Evolutionary conservation across 495 filamentous ascomycete species (phyloP).

Genomic region (Cryomyces minteri): DNA sequence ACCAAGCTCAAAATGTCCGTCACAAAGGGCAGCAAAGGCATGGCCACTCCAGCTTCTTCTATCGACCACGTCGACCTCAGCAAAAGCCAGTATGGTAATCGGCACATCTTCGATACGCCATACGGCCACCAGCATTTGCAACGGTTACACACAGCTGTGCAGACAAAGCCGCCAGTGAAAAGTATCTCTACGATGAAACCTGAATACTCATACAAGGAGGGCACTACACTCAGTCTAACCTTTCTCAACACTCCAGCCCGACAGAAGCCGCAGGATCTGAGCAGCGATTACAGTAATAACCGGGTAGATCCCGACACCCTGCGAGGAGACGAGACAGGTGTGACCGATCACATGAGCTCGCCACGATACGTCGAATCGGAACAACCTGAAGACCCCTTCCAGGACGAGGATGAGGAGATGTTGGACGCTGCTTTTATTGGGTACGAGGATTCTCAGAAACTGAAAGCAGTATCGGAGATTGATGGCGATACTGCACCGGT

Average conservation of each 20-base stretch:
- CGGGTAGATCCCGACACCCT: neutral
- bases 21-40: conserved; percentile 3
- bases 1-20: conserved; percentile 5
- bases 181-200: conserved; percentile 18
- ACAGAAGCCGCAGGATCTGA: neutral
- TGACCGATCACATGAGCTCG: conserved; percentile 8
- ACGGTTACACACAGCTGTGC: conserved; percentile 18
- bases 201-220: conserved; percentile 13
- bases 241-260: conserved; percentile 3
- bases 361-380: neutral
- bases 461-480: neutral
- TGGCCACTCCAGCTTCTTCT: conserved; percentile 11
- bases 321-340: neutral
- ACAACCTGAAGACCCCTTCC: neutral
- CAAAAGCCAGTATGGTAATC: conserved; percentile 7
- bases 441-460: conserved; percentile 9
- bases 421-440: conserved; percentile 14
- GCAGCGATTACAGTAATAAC: conserved; percentile 4
- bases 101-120: conserved; percentile 11
- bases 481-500: neutral
- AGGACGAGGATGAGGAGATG: conserved; percentile 7
- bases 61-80: conserved; percentile 20
- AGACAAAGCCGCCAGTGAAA: conserved; percentile 5
- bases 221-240: conserved; percentile 14
- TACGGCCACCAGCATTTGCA: conserved; percentile 16